phyloP scores from a whole-genome alignment of 2,329 filamentous ascomycete species.

The Metarhizium guizhouense region DNA sequence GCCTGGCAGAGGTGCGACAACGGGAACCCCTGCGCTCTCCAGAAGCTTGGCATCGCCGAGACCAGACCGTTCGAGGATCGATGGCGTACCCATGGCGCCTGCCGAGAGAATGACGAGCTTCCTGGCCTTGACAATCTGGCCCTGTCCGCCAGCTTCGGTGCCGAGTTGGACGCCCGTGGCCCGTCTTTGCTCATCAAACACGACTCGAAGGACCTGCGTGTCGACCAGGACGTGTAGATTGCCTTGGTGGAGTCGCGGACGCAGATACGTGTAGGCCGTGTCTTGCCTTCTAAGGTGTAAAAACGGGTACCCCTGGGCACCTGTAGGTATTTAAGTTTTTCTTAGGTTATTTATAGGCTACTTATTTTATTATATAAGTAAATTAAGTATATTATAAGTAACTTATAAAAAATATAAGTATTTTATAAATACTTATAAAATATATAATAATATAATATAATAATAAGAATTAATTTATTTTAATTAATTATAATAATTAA shows the following conservation, averaged over 20 bases:
- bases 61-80: slow-evolving; percentile 43
- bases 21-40: slow-evolving; percentile 30
- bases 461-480: too few species aligned
- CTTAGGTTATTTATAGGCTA: too few species aligned
- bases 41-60: slow-evolving; percentile 36
- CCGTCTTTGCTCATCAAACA: slow-evolving; percentile 45
- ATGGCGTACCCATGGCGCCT: slow-evolving; percentile 40
- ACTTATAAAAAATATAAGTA: too few species aligned
- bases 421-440: too few species aligned
- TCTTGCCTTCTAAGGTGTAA: too few species aligned
- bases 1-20: slow-evolving; percentile 34
- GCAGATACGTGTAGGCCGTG: slow-evolving; percentile 19
- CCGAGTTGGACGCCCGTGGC: slow-evolving; percentile 23
- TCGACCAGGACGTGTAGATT: slow-evolving; percentile 24
- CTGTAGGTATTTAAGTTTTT: too few species aligned
- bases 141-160: slow-evolving; percentile 40
- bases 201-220: slow-evolving; percentile 32
- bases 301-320: too few species aligned
- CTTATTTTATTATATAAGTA: too few species aligned
- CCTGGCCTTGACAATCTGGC: slow-evolving; percentile 24
- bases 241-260: slow-evolving; percentile 18
- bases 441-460: too few species aligned
- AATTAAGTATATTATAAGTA: too few species aligned
- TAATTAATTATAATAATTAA: too few species aligned
- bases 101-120: slow-evolving; percentile 39